Percentiles rank a stretch among this genome's conserved stretches.
Conservation (phyloP, 371 early-diverging fungal genomes). For the Circinella minor region DNA sequence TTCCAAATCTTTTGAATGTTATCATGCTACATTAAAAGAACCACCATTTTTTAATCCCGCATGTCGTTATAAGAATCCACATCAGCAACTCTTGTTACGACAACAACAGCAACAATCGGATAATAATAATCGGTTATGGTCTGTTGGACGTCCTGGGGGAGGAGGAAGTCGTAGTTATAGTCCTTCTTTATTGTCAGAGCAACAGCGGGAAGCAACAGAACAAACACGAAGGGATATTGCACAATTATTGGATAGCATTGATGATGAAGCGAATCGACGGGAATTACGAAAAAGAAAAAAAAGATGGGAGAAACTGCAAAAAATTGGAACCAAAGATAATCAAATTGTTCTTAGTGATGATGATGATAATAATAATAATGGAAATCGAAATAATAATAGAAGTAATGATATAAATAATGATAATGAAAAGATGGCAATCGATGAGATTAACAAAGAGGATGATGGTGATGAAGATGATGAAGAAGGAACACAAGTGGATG, state of each 20-base stretch:
- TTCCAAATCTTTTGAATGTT: conserved; percentile 20
- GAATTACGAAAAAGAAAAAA: conserved; percentile 11
- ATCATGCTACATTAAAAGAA: conserved; percentile 25
- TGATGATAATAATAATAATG: background rate
- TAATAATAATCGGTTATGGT: background rate
- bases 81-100: background rate
- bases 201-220: background rate
- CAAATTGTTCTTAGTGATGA: conserved; percentile 13
- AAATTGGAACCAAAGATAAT: background rate
- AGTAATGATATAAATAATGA: conserved; percentile 1
- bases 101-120: background rate
- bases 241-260: conserved; percentile 43
- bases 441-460: conserved; percentile 14
- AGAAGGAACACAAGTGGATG: conserved; percentile 31
- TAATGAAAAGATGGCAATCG: background rate
- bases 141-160: conserved; percentile 5
- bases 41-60: conserved; percentile 48
- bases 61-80: conserved; percentile 39
- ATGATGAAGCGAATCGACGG: conserved; percentile 19
- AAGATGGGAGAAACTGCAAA: background rate
- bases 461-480: conserved; percentile 13
- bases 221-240: conserved; percentile 43
- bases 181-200: background rate
- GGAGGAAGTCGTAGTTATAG: background rate
- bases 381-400: no score